These are phyloP conservation scores for Bothriochloa decipiens DNA, from an alignment of 176 grass and related monocot genomes.

Conservation along the genomic window DNA sequence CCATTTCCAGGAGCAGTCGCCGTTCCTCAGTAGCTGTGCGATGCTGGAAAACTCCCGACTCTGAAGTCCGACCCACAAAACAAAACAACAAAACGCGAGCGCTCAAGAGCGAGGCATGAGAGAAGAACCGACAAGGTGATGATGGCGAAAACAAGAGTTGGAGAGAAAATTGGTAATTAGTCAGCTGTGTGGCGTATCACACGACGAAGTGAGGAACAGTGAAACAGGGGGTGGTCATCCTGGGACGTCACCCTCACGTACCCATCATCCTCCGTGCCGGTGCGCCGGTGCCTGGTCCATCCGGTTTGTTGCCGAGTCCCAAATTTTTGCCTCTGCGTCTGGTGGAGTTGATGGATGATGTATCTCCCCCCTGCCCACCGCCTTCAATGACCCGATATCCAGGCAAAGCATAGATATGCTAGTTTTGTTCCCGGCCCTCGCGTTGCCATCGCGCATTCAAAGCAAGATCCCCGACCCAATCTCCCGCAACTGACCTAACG, in stretches of 20 bases:
- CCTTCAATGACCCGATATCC: conserved; percentile 20
- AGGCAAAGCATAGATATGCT: conserved; percentile 41
- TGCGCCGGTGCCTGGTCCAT: conserved; percentile 36
- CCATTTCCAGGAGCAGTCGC: conserved; percentile 5
- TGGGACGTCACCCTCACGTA: neutral
- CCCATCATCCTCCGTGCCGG: conserved; percentile 7
- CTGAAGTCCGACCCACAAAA: neutral
- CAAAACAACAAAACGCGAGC: neutral
- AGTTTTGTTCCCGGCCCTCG: conserved; percentile 9
- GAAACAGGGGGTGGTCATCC: conserved; percentile 33
- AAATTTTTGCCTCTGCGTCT: conserved; percentile 19
- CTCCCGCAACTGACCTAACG: conserved; percentile 36
- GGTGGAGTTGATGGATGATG: neutral
- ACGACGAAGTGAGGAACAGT: neutral
- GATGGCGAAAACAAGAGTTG: neutral
- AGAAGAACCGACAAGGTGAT: neutral
- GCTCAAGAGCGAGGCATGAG: neutral
- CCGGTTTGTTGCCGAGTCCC: conserved; percentile 45
- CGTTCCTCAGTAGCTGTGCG: neutral
- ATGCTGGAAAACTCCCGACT: neutral
- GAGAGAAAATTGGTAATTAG: too few relatives aligned
- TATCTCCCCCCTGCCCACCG: neutral
- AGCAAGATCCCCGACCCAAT: conserved; percentile 43
- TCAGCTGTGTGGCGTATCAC: neutral
- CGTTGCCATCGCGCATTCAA: conserved; percentile 51